Evolutionary conservation across 495 filamentous ascomycete genomes (phyloP), one percentile per base, ranked within the genome.

Genomic region (Podospora conica): DNA sequence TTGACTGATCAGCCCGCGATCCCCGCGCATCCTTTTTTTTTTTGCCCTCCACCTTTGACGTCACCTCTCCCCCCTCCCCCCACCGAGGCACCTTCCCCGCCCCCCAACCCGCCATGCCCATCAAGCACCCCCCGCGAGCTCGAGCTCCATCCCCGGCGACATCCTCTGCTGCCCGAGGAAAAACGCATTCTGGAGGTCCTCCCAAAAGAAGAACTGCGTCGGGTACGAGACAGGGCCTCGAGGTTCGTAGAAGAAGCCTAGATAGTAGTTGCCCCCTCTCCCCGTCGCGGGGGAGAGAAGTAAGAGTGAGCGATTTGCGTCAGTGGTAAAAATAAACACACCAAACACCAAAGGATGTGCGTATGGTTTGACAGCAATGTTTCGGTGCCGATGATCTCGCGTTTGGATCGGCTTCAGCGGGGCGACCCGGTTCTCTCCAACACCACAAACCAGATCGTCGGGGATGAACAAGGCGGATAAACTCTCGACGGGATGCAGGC

Each of bases 201-300:
- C 27, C 66, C 66, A 68, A 64, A 53, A 68, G 57, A 71, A 66
- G 24, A 64, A 60, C 61, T 68, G 63, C 7, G 66, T 61, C 29
- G 69, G 66, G 53, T 65, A 61, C 31, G 69, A 66, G 1, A 64
- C 57, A 3, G 59, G 63, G 9, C 66, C 66, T 9, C 63, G 53
- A 0, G 66, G 60, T 21, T 68, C 66, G 54, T 67, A 71, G 24
- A 63, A 28, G 48, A 69, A 60, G 58, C 69, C 69, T 71, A 61
- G 12, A 53, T 25, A 15, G n/a, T n/a, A 6, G 22, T 28, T 28
- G 20, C 10, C 33, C 22, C 5, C 28, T 29, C 25, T 20, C 25
- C n/a, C n/a, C n/a, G n/a, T 20, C 58, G 5, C 24, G 20, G 57
- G 25, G 33, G 40, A 25, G n/a, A 60, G 7, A 27, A 11, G 33